Conservation (phyloP, 495 filamentous ascomycete species). For the Massariosphaeria phaeospora region DNA sequence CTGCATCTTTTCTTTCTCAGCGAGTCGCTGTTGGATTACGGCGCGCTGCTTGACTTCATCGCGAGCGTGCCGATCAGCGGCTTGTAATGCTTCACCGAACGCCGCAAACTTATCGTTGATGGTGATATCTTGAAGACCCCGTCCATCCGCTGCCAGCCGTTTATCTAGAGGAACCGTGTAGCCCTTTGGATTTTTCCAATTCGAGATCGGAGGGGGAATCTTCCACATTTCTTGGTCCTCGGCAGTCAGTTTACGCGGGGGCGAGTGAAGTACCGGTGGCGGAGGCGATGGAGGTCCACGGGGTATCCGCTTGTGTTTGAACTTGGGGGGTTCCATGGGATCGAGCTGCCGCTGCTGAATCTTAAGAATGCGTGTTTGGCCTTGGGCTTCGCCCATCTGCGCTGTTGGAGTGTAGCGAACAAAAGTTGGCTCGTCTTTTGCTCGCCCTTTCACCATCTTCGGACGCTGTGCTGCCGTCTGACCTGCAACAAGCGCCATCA, state of each 20-base stretch:
- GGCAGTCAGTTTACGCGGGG: conserved; percentile 89
- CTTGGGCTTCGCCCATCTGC: conserved; percentile 89
- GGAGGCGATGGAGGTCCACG: conserved; percentile 89
- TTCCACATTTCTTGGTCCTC: conserved; percentile 97
- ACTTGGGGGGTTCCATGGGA: conserved; percentile 97
- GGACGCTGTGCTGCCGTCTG: conserved; percentile 90
- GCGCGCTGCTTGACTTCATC: conserved; percentile 92
- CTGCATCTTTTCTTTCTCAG: conserved; percentile 90
- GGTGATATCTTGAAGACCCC: conserved; percentile 86
- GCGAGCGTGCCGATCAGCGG: conserved; percentile 87
- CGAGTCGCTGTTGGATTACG: conserved; percentile 91
- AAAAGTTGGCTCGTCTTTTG: conserved; percentile 80
- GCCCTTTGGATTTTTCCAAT: conserved; percentile 99
- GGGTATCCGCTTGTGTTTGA: conserved; percentile 98
- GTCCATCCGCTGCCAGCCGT: conserved; percentile 90
- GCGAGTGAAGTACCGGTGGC: conserved; percentile 91
- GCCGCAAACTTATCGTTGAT: conserved; percentile 99
- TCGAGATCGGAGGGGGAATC: conserved; percentile 89
- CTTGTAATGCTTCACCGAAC: conserved; percentile 89
- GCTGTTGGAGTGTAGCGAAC: conserved; percentile 93
- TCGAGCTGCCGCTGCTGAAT: conserved; percentile 92
- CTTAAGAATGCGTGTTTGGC: conserved; percentile 96
- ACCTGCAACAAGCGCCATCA: conserved; percentile 74
- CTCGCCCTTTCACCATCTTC: conserved; percentile 78
- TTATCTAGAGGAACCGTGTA: conserved; percentile 97